Evolutionary conservation across 179 eudicot species (phyloP), one percentile per base, ranked within the genome.

Genomic region (Patellifolia procumbens): DNA sequence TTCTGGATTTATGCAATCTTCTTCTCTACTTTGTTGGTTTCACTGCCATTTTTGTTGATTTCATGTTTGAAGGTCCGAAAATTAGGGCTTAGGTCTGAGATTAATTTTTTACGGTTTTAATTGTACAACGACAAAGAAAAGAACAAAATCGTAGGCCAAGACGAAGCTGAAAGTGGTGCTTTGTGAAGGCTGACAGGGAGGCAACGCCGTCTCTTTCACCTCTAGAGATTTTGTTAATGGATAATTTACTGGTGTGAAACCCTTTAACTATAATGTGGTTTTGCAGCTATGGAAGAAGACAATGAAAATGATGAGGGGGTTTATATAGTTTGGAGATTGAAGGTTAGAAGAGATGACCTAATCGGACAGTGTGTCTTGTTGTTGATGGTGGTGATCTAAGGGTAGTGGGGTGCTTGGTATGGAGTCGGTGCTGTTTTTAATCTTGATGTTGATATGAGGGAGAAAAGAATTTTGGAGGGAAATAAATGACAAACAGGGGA

Each of bases 101-200:
- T n/a, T 2, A 2, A 3, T 39, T 65, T 46, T 59, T 43, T 20
- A 17, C 49, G 10, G 15, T 10, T 49, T 34, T 69, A n/a, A n/a
- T n/a, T n/a, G n/a, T n/a, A n/a, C 0, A 2, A 32, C 19, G 17
- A 52, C 5, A 16, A n/a, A 16, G 0, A 16, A 16, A n/a, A n/a
- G n/a, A 28, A 60, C 84, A 86, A 90, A 88, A 87, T 51, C 76
- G 90, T 89, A 92, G 95, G 90, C 95, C 95, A 89, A 86, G 92
- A 89, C 86, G 74, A 76, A 68, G 39, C 75, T 76, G 75, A 19
- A 0, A 39, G 7, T 19, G 15, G 34, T 46, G 83, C 86, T 84
- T 68, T 61, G 88, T 82, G 91, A 85, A 88, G 93, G 93, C 86
- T 89, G 89, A 88, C 91, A 82, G 85, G 80, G 56, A 56, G 32